These are phyloP conservation scores for Hanseniaspora uvarum DNA, from an alignment of 1,139 yeast genomes.

Conservation along the genomic window DNA sequence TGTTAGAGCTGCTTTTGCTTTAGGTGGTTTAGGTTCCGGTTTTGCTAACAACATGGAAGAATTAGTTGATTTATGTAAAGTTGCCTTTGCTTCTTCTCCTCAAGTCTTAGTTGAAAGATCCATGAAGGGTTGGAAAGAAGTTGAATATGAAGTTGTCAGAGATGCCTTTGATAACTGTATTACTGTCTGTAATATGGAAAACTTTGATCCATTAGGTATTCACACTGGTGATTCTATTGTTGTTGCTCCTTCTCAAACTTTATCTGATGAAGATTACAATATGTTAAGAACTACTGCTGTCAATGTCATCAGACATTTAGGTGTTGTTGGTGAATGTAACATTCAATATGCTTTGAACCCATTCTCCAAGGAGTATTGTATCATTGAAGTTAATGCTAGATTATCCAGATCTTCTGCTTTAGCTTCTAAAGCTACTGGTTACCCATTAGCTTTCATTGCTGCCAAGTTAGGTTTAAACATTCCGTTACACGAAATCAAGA, in stretches of 20 bases:
- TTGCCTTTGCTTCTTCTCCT: constrained; percentile 92
- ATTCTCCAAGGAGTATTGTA: constrained; percentile 85
- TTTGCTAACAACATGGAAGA: constrained; percentile 86
- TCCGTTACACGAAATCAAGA: constrained; percentile 83
- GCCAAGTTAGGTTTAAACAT: constrained; percentile 93
- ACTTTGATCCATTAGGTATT: constrained; percentile 95
- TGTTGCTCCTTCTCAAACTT: constrained; percentile 96
- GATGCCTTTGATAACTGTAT: constrained; percentile 96
- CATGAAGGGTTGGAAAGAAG: constrained; percentile 99
- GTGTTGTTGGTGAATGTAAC: constrained; percentile 99
- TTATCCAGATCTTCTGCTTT: constrained; percentile 94
- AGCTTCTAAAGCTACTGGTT: constrained; percentile 98
- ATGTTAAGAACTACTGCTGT: constrained; percentile 98
- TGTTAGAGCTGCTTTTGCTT: constrained; percentile 93
- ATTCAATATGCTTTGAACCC: constrained; percentile 96
- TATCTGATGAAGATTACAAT: constrained; percentile 93
- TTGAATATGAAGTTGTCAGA: constrained; percentile 97
- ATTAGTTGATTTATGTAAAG: constrained; percentile 71
- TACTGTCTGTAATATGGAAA: constrained; percentile 98
- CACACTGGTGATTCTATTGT: constrained; percentile 99
- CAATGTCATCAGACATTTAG: constrained; percentile 91
- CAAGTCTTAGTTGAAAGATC: constrained; percentile 92
- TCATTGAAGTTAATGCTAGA: constrained; percentile 96
- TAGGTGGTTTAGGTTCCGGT: constrained; percentile 98
- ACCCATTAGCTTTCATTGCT: constrained; percentile 95